These are phyloP conservation scores for Trichophyton verrucosum DNA, from an alignment of 2,329 filamentous ascomycete species.

Conservation along the genomic window DNA sequence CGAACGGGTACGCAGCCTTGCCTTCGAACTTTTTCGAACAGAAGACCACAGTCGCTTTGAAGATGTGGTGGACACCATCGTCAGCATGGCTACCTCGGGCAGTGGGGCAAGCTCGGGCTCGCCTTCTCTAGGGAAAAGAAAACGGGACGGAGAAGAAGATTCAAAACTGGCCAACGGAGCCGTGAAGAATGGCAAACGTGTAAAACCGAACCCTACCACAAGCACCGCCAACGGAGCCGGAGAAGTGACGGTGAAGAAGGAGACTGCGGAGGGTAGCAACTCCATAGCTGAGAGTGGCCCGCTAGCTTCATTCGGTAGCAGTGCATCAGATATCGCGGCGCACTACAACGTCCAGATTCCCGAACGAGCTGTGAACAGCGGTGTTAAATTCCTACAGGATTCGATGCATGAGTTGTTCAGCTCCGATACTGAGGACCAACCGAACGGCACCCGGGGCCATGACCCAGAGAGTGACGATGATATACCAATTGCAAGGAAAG, in stretches of 20 bases:
- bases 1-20: slow-evolving; percentile 42
- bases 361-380: slow-evolving; percentile 37
- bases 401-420: slow-evolving; percentile 33
- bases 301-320: neutral
- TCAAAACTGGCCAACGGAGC: slow-evolving; percentile 20
- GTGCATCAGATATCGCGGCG: neutral
- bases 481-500: neutral
- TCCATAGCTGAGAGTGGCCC: neutral
- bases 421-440: slow-evolving; percentile 20
- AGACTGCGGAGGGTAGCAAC: neutral
- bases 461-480: slow-evolving; percentile 1
- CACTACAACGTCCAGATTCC: slow-evolving; percentile 37
- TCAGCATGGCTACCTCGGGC: slow-evolving; percentile 32
- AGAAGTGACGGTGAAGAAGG: neutral
- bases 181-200: slow-evolving; percentile 12
- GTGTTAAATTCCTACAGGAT: slow-evolving; percentile 39
- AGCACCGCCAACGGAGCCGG: neutral
- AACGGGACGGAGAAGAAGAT: slow-evolving; percentile 10
- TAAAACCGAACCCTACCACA: neutral
- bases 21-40: slow-evolving; percentile 44
- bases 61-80: slow-evolving; percentile 43
- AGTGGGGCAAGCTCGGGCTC: neutral
- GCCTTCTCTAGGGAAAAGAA: slow-evolving; percentile 8
- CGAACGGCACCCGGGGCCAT: neutral
- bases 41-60: slow-evolving; percentile 46